Evolutionary conservation across 2,329 filamentous ascomycete species (phyloP).

Genomic region (Neopestalotiopsis sp.): DNA sequence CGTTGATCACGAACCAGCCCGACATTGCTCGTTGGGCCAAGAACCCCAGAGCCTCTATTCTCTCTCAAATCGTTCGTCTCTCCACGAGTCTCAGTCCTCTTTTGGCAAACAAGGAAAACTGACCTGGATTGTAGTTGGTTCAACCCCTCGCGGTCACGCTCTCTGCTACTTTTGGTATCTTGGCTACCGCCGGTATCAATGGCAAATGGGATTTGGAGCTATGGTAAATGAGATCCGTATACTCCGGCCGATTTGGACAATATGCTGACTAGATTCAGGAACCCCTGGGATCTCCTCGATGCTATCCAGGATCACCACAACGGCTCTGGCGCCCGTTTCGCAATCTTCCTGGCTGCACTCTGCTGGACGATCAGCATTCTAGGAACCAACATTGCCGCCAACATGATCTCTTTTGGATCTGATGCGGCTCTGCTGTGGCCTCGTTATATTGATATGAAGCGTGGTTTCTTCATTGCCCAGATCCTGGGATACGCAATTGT

Average conservation of each 20-base stretch:
- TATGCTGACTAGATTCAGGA: slow-evolving; percentile 9
- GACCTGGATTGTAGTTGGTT: slow-evolving; percentile 7
- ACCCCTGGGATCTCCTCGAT: slow-evolving; percentile 36
- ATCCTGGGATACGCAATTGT: slow-evolving; percentile 41
- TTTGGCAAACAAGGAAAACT: not conserved
- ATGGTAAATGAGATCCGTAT: not conserved
- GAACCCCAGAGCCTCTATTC: slow-evolving; percentile 7
- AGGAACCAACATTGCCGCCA: slow-evolving; percentile 47
- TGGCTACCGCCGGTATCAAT: slow-evolving; percentile 16
- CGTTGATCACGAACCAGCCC: slow-evolving; percentile 17
- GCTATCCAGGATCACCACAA: slow-evolving; percentile 46
- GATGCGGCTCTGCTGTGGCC: slow-evolving; percentile 49
- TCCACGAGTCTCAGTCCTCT: not conserved
- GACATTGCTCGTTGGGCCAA: slow-evolving; percentile 17
- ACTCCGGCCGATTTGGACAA: not conserved
- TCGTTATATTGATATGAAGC: slow-evolving; percentile 46
- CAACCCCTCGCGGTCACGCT: slow-evolving; percentile 17
- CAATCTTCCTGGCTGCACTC: slow-evolving; percentile 37
- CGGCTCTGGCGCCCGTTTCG: slow-evolving; percentile 41
- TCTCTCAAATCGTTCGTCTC: slow-evolving; percentile 8
- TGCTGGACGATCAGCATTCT: slow-evolving; percentile 42
- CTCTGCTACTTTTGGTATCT: slow-evolving; percentile 16
- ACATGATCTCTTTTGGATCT: slow-evolving; percentile 46
- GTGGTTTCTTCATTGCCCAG: slow-evolving; percentile 47
- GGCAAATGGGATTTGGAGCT: slow-evolving; percentile 16